Percentiles rank a stretch among this genome's conserved stretches.
These are phyloP conservation scores for Casuarina equisetifolia DNA, from an alignment of 306 rosid genomes.

Conservation along the genomic window DNA sequence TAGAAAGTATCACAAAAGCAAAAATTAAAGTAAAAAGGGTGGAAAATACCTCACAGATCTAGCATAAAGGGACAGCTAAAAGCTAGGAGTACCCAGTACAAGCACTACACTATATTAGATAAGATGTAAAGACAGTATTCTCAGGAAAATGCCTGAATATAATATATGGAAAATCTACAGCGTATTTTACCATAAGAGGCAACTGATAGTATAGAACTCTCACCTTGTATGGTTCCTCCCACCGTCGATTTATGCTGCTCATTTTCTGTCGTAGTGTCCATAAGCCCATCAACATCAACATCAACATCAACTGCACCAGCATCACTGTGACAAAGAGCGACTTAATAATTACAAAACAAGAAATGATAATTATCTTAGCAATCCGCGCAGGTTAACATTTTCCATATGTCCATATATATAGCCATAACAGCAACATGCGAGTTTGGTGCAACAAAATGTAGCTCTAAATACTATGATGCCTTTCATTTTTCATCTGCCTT, in stretches of 20 bases:
- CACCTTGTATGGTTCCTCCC: conserved; percentile 48
- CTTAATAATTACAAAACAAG: conserved; percentile 25
- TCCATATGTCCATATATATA: background rate
- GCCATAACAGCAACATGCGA: background rate
- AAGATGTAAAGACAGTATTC: background rate
- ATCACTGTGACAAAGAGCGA: conserved; percentile 35
- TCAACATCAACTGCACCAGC: conserved; percentile 30
- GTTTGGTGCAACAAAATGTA: background rate
- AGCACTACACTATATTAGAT: background rate
- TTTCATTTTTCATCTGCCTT: background rate
- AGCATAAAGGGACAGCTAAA: background rate
- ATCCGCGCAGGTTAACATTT: background rate
- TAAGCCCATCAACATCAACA: conserved; percentile 33
- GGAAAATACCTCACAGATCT: background rate
- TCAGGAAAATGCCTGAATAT: background rate
- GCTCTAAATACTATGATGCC: background rate
- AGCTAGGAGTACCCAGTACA: no score
- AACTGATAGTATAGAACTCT: conserved; percentile 21
- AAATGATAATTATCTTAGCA: background rate
- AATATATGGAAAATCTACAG: no score
- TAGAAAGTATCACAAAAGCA: background rate
- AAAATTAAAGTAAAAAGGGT: background rate
- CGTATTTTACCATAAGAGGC: background rate
- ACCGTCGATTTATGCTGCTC: conserved; percentile 27
- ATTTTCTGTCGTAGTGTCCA: conserved; percentile 29